Evolutionary conservation across 176 grass and related monocot species (phyloP).

Genomic region (Bromus sterilis): DNA sequence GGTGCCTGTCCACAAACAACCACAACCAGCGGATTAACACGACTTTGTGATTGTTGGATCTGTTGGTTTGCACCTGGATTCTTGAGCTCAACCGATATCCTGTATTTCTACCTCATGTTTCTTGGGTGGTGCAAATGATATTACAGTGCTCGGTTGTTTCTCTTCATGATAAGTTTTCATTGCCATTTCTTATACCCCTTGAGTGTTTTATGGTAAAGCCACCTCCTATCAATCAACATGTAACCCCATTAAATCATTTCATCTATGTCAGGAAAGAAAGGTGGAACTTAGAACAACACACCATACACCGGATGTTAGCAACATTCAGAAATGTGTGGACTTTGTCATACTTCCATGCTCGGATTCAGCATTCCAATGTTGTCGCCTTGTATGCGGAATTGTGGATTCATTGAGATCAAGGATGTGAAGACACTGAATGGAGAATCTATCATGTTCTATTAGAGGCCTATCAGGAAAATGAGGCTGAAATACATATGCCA

Average conservation of each 20-base stretch:
- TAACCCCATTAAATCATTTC: neutral
- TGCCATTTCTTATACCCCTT: no score
- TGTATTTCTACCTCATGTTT: no score
- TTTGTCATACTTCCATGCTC: conserved; percentile 80
- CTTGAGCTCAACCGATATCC: neutral
- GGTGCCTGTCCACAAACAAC: no score
- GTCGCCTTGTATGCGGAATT: conserved; percentile 55
- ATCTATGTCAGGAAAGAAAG: conserved; percentile 37
- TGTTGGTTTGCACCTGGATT: no score
- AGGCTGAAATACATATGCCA: conserved; percentile 67
- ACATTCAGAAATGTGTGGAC: conserved; percentile 69
- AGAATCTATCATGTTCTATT: conserved; percentile 73
- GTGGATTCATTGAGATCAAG: conserved; percentile 88
- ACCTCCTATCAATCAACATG: neutral
- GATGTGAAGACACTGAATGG: conserved; percentile 81
- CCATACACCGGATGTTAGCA: conserved; percentile 61
- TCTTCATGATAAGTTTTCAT: no score
- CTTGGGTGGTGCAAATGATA: no score
- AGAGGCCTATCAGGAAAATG: conserved; percentile 66
- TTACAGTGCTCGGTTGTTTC: no score
- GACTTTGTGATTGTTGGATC: no score
- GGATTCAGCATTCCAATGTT: conserved; percentile 59
- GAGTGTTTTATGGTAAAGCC: neutral
- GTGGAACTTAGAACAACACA: conserved; percentile 73
- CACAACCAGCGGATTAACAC: no score